These are phyloP conservation scores for Chaetomium sp. DNA, from an alignment of 2,329 filamentous ascomycete genomes.

Conservation along the genomic window DNA sequence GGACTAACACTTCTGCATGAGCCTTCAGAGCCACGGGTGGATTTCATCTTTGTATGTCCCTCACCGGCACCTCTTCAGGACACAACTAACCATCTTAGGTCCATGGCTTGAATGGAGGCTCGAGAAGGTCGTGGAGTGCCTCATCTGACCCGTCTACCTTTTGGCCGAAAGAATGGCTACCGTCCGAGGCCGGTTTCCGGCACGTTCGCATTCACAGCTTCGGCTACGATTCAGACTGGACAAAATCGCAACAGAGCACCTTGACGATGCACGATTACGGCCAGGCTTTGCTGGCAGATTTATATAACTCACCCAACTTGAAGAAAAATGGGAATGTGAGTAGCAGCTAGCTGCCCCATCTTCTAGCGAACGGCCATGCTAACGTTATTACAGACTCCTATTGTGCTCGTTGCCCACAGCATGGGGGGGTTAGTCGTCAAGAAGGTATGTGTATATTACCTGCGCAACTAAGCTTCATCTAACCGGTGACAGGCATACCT, in stretches of 20 bases:
- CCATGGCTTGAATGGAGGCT: conserved; percentile 47
- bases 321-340: conserved; percentile 28
- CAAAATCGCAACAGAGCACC: conserved; percentile 23
- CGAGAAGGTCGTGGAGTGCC: conserved; percentile 47
- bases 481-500: conserved; percentile 28
- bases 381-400: conserved; percentile 25
- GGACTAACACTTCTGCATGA: conserved; percentile 37
- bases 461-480: neutral
- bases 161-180: conserved; percentile 46
- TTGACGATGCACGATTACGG: conserved; percentile 33
- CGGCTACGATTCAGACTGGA: conserved; percentile 37
- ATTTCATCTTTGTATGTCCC: conserved; percentile 42
- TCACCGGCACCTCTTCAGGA: neutral
- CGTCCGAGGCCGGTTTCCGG: conserved; percentile 39
- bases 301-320: conserved; percentile 31
- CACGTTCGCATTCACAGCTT: conserved; percentile 37
- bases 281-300: conserved; percentile 29
- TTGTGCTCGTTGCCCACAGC: conserved; percentile 34
- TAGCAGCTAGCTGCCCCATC: neutral
- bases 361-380: neutral
- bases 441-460: conserved; percentile 20
- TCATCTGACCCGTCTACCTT: conserved; percentile 38
- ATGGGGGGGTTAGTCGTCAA: conserved; percentile 36
- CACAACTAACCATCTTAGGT: conserved; percentile 31
- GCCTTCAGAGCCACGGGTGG: conserved; percentile 39